Percentiles rank a stretch among this genome's conserved stretches.
phyloP scores from a whole-genome alignment of 73 alveolate species.

The Uronychia binucleata region DNA sequence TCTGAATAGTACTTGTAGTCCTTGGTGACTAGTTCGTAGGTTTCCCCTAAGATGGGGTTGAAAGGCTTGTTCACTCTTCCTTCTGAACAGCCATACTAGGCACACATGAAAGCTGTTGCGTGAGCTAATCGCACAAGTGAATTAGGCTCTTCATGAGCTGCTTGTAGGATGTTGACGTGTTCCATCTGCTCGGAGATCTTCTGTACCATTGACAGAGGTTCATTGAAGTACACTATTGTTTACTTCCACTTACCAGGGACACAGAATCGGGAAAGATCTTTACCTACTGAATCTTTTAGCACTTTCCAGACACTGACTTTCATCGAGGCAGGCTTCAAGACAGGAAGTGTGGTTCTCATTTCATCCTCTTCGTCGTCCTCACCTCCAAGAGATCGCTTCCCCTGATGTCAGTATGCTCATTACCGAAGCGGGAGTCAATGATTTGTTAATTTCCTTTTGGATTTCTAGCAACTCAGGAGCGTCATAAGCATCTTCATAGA shows the following conservation, averaged over 20 bases:
- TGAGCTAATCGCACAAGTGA: constrained; percentile 48
- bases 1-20: constrained; percentile 53
- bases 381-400: neutral
- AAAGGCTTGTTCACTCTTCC: constrained; percentile 63
- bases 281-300: constrained; percentile 86
- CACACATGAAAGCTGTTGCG: constrained; percentile 57
- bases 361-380: too few relatives aligned
- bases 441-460: neutral
- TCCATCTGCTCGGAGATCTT: constrained; percentile 61
- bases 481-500: neutral
- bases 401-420: neutral
- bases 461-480: neutral
- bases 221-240: constrained; percentile 56
- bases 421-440: neutral
- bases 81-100: constrained; percentile 45
- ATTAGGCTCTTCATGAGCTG: constrained; percentile 42
- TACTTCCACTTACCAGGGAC: constrained; percentile 68
- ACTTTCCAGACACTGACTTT: constrained; percentile 76
- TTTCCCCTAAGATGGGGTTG: constrained; percentile 80
- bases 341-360: constrained; percentile 61
- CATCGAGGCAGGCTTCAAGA: constrained; percentile 41
- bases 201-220: constrained; percentile 68
- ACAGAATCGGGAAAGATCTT: constrained; percentile 76
- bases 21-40: constrained; percentile 57
- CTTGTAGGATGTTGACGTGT: constrained; percentile 22